Evolutionary conservation across 176 grass and related monocot genomes (phyloP), one percentile per base, ranked within the genome.

Genomic region (Oryza longistaminata): DNA sequence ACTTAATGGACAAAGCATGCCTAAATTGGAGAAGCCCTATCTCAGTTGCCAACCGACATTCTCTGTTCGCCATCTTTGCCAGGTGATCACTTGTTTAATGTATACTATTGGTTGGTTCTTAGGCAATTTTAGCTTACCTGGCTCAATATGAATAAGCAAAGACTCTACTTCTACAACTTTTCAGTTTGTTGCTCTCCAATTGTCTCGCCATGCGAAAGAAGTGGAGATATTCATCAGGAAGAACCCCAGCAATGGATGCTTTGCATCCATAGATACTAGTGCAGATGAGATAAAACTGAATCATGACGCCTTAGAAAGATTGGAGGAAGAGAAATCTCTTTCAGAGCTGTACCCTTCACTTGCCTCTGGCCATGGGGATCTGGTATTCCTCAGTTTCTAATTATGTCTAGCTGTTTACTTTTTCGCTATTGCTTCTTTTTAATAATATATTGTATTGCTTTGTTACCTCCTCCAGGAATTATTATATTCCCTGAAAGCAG

Each of bases 41-140:
- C 76, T 95, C 66, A 88, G 73, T 73, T 95, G 88, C 79, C 76
- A 79, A 67, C 85, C 83, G 12, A 88, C 90, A 80, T 74, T 90
- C 81, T 88, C 67, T 52, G 82, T 95, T 78, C 66, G 73, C 31
- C 88, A 92, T 53, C 90, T 95, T 64, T 82, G 86, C 80, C 90
- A 92, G 86, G 93, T 94, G 22, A 91, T 40, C 79, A 74, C 82
- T 40, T 7, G 37, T 26, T 61, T 64, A 34, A 76, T 4, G 67
- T 50, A 61, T 26, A 24, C 44, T 71, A 25, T 8, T 40, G 39
- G 49, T 74, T 49, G 7, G 29, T 74, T 34, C 15, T 24, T 66
- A 52, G 37, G 44, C 3, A 40, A 45, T 35, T 66, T 16, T 80
- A 34, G 48, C 45, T 72, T 78, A 14, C 11, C 37, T 84, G 8